These are phyloP conservation scores for Tylopilus rubrobrunneus DNA, from an alignment of 768 basidiomycete species.

Conservation along the genomic window DNA sequence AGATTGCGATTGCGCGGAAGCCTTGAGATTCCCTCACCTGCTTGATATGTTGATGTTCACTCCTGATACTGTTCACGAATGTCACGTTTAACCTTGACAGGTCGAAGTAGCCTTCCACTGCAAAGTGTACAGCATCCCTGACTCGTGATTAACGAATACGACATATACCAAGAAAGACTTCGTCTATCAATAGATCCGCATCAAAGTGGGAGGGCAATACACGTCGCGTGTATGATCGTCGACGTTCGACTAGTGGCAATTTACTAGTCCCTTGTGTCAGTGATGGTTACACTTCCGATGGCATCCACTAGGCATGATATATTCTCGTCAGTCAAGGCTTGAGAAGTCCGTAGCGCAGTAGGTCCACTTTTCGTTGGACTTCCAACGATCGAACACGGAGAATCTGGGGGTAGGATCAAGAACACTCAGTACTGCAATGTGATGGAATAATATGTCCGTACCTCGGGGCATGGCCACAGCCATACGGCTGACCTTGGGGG, in stretches of 20 bases:
- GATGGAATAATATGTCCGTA: constrained; percentile 12
- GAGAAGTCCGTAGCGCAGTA: not conserved
- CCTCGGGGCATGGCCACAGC: constrained; percentile 46
- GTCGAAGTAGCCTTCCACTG: too few relatives aligned
- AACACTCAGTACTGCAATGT: not conserved
- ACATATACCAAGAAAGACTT: too few relatives aligned
- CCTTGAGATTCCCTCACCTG: too few relatives aligned
- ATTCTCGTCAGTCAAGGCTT: constrained; percentile 3
- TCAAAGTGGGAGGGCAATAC: too few relatives aligned
- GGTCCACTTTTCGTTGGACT: not conserved
- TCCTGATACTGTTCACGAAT: too few relatives aligned
- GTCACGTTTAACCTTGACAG: too few relatives aligned
- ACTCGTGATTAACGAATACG: not conserved
- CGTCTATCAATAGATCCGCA: not conserved
- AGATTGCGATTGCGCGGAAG: too few relatives aligned
- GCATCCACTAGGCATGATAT: constrained; percentile 9
- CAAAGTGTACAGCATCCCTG: too few relatives aligned
- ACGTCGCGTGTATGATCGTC: too few relatives aligned
- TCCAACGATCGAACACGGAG: constrained; percentile 5
- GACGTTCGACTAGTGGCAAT: not conserved
- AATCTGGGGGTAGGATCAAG: constrained; percentile 11
- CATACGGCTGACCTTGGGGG: constrained; percentile 40
- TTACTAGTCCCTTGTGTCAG: not conserved
- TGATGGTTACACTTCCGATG: constrained; percentile 13
- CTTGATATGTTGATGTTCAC: too few relatives aligned